Evolutionary conservation across 345 rosid species (phyloP).

Genomic region (Pelargonium nanum): DNA sequence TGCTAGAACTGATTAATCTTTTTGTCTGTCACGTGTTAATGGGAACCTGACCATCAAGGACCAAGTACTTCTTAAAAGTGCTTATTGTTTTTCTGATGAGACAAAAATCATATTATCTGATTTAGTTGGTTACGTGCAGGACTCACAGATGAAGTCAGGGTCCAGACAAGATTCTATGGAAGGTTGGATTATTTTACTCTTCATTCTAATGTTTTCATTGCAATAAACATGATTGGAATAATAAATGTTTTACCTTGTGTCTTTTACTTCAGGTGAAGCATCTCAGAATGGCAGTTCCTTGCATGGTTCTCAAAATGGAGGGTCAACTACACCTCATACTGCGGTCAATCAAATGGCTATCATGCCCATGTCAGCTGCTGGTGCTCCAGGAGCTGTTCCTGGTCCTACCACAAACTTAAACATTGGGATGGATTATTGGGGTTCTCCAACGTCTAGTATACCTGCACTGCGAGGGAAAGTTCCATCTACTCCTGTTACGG

Average conservation of each 20-base stretch:
- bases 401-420: conserved; percentile 89
- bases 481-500: conserved; percentile 58
- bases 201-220: neutral
- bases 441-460: conserved; percentile 48
- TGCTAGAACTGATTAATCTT: too few species aligned
- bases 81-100: neutral
- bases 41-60: too few species aligned
- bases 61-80: too few species aligned
- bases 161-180: conserved; percentile 59
- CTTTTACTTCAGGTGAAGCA: conserved; percentile 36
- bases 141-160: conserved; percentile 64
- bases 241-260: neutral
- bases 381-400: conserved; percentile 44
- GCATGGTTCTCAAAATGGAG: conserved; percentile 62
- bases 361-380: conserved; percentile 54
- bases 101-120: conserved; percentile 5
- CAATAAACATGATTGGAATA: conserved; percentile 1
- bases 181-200: conserved; percentile 33
- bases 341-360: conserved; percentile 42
- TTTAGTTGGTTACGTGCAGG: conserved; percentile 32
- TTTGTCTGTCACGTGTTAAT: neutral
- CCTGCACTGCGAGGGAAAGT: conserved; percentile 66
- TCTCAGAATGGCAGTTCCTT: conserved; percentile 71
- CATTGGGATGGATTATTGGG: conserved; percentile 99
- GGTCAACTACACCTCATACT: conserved; percentile 32